These are phyloP conservation scores for Xylaria scruposa DNA, from an alignment of 495 filamentous ascomycete species.

Conservation along the genomic window DNA sequence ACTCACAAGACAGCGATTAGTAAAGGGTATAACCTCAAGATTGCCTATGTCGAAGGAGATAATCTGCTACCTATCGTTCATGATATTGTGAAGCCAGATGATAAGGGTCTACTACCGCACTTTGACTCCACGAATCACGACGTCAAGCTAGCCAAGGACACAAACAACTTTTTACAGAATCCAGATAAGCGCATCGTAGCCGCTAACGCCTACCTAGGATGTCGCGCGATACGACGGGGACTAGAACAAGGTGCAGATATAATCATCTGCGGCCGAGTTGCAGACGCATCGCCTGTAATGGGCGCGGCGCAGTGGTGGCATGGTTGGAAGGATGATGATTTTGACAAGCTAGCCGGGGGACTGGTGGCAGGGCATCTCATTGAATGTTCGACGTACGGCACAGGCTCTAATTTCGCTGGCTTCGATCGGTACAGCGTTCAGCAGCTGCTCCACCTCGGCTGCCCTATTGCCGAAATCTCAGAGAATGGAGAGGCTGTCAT, in stretches of 20 bases:
- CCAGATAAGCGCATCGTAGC: constrained; percentile 42
- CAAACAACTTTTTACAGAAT: constrained; percentile 42
- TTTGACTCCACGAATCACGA: constrained; percentile 15
- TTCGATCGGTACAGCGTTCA: constrained; percentile 53
- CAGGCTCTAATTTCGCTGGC: constrained; percentile 63
- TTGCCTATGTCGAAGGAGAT: constrained; percentile 59
- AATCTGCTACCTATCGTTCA: constrained; percentile 21
- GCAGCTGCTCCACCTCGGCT: constrained; percentile 58
- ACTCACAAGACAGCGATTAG: constrained; percentile 46
- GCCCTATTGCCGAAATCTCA: constrained; percentile 62
- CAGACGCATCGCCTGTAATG: constrained; percentile 61
- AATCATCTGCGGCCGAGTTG: constrained; percentile 63
- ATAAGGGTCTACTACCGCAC: constrained; percentile 13
- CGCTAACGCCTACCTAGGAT: constrained; percentile 54
- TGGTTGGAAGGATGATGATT: constrained; percentile 48
- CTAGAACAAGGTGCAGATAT: constrained; percentile 62
- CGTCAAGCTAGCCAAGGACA: constrained; percentile 26
- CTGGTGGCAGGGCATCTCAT: constrained; percentile 62
- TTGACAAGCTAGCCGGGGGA: constrained; percentile 58
- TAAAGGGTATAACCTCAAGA: constrained; percentile 43
- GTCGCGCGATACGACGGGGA: constrained; percentile 56
- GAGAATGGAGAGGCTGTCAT: constrained; percentile 35
- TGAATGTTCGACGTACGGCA: constrained; percentile 62
- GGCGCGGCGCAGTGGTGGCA: constrained; percentile 60
- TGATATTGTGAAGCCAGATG: constrained; percentile 26